Conservation (phyloP, 345 rosid genomes). For the Populus simonii region DNA sequence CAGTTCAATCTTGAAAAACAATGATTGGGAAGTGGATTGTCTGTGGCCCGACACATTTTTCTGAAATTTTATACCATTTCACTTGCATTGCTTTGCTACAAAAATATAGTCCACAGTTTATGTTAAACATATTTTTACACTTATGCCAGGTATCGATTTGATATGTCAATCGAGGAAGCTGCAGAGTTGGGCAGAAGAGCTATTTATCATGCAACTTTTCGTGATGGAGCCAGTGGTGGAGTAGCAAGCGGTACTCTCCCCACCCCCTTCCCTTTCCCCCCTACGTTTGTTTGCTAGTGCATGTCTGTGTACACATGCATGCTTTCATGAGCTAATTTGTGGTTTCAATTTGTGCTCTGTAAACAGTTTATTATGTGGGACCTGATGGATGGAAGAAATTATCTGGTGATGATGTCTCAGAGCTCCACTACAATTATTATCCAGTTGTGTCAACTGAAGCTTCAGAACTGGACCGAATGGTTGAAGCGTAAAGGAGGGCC, state of each 20-base stretch:
- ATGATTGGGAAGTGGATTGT: neutral
- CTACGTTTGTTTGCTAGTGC: neutral
- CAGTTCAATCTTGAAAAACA: neutral
- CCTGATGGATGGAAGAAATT: slow-evolving; percentile 93
- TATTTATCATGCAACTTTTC: slow-evolving; percentile 97
- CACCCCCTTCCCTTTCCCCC: slow-evolving; percentile 20
- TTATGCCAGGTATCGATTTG: slow-evolving; percentile 59
- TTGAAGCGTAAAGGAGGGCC: slow-evolving; percentile 38
- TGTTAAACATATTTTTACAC: neutral
- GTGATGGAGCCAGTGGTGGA: slow-evolving; percentile 99
- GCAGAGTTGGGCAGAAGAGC: slow-evolving; percentile 91
- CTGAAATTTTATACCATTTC: neutral
- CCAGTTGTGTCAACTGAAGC: slow-evolving; percentile 53
- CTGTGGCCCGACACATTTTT: neutral
- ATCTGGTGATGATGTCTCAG: slow-evolving; percentile 97
- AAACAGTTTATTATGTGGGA: slow-evolving; percentile 89
- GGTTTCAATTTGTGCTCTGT: neutral
- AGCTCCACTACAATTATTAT: slow-evolving; percentile 78
- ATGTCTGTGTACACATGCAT: neutral
- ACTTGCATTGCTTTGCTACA: neutral
- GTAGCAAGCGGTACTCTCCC: slow-evolving; percentile 83
- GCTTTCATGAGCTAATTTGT: neutral
- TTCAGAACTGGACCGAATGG: slow-evolving; percentile 81
- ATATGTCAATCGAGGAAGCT: slow-evolving; percentile 90
- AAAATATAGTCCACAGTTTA: neutral